Evolutionary conservation across 495 filamentous ascomycete species (phyloP).

Genomic region (Pyrenopolyporus hunteri): DNA sequence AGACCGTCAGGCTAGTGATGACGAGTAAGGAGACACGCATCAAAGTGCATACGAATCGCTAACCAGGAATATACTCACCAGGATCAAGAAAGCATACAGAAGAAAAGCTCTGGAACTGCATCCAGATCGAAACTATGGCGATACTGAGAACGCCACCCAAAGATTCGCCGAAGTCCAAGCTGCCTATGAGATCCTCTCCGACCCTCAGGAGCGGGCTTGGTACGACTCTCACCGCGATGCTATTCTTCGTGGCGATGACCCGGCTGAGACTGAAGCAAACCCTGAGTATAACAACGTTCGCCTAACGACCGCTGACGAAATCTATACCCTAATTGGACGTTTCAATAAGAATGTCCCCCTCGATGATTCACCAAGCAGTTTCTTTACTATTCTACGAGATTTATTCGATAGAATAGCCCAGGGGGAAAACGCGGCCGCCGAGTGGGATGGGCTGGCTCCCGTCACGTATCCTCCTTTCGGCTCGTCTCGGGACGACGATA

Average conservation of each 20-base stretch:
- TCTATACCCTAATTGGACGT: conserved; percentile 72
- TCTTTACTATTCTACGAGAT: conserved; percentile 76
- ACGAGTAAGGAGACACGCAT: conserved; percentile 68
- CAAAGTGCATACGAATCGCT: conserved; percentile 13
- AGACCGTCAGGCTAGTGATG: conserved; percentile 71
- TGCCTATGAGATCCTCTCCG: conserved; percentile 93
- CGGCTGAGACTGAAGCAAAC: conserved; percentile 45
- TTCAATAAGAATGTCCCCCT: conserved; percentile 80
- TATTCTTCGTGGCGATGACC: conserved; percentile 71
- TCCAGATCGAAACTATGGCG: conserved; percentile 91
- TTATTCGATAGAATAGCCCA: conserved; percentile 80
- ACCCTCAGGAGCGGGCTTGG: conserved; percentile 95
- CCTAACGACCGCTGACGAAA: conserved; percentile 78
- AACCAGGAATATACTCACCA: conserved; percentile 41
- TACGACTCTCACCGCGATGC: conserved; percentile 93
- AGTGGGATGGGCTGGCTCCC: conserved; percentile 63
- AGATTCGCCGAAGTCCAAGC: conserved; percentile 91
- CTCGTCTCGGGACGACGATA: conserved; percentile 65
- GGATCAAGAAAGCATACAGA: conserved; percentile 92
- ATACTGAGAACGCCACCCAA: conserved; percentile 79
- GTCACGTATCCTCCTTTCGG: conserved; percentile 83
- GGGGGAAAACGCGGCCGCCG: conserved; percentile 76
- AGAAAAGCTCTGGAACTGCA: conserved; percentile 91
- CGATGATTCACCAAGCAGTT: conserved; percentile 76
- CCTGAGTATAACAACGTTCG: conserved; percentile 66